Conservation (phyloP, 495 filamentous ascomycete genomes). For the Thermochaetoides thermophila region DNA sequence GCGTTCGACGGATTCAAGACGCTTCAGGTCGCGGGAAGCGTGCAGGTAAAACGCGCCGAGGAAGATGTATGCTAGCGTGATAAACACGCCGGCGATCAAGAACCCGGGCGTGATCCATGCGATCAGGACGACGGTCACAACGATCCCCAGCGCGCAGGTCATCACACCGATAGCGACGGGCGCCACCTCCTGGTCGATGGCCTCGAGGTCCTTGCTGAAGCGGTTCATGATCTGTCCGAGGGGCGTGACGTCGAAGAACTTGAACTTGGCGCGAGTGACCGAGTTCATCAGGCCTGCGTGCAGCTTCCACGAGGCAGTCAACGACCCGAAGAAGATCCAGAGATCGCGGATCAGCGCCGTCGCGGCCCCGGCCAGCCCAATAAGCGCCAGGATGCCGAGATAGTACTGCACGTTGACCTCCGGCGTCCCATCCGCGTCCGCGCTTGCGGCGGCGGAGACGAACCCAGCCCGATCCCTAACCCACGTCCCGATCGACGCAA, state of each 20-base stretch:
- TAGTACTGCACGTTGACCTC: constrained; percentile 75
- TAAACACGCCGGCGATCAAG: constrained; percentile 74
- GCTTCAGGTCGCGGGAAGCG: constrained; percentile 85
- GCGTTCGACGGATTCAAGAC: constrained; percentile 84
- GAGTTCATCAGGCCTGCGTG: constrained; percentile 65
- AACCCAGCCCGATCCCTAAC: no score
- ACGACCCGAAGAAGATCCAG: constrained; percentile 81
- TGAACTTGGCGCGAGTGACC: constrained; percentile 79
- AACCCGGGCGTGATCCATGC: constrained; percentile 85
- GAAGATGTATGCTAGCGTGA: constrained; percentile 64
- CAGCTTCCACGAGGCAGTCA: constrained; percentile 75
- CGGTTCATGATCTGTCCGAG: constrained; percentile 96
- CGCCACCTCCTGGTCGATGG: constrained; percentile 90
- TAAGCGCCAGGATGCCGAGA: constrained; percentile 62
- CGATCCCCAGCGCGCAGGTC: constrained; percentile 42
- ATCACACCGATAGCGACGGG: constrained; percentile 61
- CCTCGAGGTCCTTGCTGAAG: constrained; percentile 94
- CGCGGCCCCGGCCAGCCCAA: constrained; percentile 57
- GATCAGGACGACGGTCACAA: constrained; percentile 87
- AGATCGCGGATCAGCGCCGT: constrained; percentile 68
- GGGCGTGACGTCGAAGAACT: constrained; percentile 95
- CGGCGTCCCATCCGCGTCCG: constrained; percentile 11
- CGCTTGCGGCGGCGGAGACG: constrained; percentile 9
- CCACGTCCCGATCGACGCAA: constrained; percentile 21
- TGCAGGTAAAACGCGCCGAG: constrained; percentile 81